Evolutionary conservation across 805 yeast genomes (phyloP).

Genomic region (Candida taoyuanica): DNA sequence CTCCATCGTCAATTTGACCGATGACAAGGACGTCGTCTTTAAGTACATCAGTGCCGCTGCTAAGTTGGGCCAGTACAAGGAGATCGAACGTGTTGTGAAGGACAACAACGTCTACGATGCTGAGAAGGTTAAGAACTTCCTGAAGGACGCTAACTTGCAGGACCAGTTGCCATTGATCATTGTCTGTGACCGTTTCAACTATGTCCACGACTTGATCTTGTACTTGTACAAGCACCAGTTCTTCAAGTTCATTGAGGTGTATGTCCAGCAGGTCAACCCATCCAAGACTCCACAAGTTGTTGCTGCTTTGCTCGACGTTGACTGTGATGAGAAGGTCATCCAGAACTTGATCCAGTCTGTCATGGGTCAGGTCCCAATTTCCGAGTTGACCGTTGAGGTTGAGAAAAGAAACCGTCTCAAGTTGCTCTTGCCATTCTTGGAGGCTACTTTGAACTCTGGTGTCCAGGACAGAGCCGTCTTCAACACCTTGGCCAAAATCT

Average conservation of each 20-base stretch:
- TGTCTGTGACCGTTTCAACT: slow-evolving; percentile 89
- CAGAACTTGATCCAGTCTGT: slow-evolving; percentile 78
- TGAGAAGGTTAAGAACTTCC: slow-evolving; percentile 94
- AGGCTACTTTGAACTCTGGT: slow-evolving; percentile 79
- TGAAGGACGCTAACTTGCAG: slow-evolving; percentile 88
- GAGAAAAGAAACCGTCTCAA: slow-evolving; percentile 95
- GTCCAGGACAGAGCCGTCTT: slow-evolving; percentile 85
- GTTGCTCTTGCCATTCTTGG: slow-evolving; percentile 87
- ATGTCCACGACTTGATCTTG: slow-evolving; percentile 88
- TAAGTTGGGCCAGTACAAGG: slow-evolving; percentile 81
- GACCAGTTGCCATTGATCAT: slow-evolving; percentile 96
- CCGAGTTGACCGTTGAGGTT: slow-evolving; percentile 85
- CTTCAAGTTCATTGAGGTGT: slow-evolving; percentile 95
- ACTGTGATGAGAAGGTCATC: slow-evolving; percentile 88
- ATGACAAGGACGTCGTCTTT: slow-evolving; percentile 91
- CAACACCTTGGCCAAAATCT: slow-evolving; percentile 95
- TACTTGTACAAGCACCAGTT: slow-evolving; percentile 93
- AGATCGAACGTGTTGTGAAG: slow-evolving; percentile 92
- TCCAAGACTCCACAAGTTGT: slow-evolving; percentile 93
- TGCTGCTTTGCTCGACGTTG: slow-evolving; percentile 95
- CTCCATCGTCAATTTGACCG: slow-evolving; percentile 87
- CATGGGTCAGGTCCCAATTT: slow-evolving; percentile 90
- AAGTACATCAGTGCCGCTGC: slow-evolving; percentile 96
- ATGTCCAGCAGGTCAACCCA: slow-evolving; percentile 97
- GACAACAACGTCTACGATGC: slow-evolving; percentile 94